A percentile compares a stretch with the other conserved stretches of the same genome.
Conservation (phyloP, 140 eudicot species). For the Flaveria floridana region DNA sequence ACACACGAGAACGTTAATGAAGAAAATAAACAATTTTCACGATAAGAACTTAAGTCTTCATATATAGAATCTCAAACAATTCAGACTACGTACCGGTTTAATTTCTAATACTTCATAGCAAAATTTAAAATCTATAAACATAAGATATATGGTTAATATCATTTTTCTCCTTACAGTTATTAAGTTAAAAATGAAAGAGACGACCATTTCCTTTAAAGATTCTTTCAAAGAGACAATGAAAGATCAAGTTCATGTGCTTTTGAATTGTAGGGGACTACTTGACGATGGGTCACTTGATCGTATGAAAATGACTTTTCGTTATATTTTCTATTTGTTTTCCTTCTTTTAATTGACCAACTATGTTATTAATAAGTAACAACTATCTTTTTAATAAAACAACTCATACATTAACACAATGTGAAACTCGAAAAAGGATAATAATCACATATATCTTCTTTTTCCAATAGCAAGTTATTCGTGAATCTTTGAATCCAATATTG, state of each 20-base stretch:
- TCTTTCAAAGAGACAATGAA: constrained; percentile 35
- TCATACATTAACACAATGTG: too few species aligned
- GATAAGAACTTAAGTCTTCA: too few species aligned
- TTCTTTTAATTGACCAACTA: background rate
- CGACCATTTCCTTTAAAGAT: constrained; percentile 33
- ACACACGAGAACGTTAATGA: too few species aligned
- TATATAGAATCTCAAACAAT: too few species aligned
- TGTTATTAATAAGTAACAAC: background rate
- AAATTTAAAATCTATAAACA: too few species aligned
- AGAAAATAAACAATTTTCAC: too few species aligned
- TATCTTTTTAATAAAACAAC: background rate
- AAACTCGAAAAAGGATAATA: too few species aligned
- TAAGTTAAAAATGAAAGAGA: background rate
- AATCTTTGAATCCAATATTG: too few species aligned
- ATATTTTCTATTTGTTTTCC: background rate
- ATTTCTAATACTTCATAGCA: too few species aligned
- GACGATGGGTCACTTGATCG: constrained; percentile 39
- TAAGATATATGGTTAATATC: background rate
- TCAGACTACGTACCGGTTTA: too few species aligned
- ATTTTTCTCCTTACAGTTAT: background rate
- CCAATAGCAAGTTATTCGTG: too few species aligned
- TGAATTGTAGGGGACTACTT: constrained; percentile 37
- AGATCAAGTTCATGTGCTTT: constrained; percentile 40
- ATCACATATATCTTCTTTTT: too few species aligned
- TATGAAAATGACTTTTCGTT: constrained; percentile 35